Conservation (phyloP, 108 stramenopile genomes). For the Mediolabrus comicus region DNA sequence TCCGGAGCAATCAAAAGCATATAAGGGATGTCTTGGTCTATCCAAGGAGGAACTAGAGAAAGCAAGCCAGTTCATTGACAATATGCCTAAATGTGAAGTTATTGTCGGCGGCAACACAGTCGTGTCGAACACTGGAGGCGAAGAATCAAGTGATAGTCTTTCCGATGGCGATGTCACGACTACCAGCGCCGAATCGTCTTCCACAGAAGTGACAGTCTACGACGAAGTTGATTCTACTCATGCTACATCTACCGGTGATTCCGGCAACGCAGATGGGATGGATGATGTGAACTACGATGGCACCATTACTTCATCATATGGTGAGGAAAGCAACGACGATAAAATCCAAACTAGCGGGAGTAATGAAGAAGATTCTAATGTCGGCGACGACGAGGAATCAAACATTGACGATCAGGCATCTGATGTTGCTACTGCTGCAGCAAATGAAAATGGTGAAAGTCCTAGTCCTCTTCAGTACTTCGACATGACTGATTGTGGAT, state of each 20-base stretch:
- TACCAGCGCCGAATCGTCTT: neutral
- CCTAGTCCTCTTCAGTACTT: slow-evolving; percentile 14
- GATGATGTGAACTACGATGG: neutral
- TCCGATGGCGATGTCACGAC: neutral
- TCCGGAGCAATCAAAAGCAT: neutral
- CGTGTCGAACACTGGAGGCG: neutral
- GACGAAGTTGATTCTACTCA: neutral
- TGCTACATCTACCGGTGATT: neutral
- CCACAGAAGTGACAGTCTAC: neutral
- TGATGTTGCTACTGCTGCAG: neutral
- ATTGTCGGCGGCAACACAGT: slow-evolving; percentile 9
- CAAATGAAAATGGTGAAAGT: neutral
- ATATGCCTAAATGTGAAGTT: slow-evolving; percentile 13
- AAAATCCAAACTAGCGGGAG: neutral
- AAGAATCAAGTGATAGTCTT: neutral
- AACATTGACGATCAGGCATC: neutral
- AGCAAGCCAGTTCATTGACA: slow-evolving; percentile 16
- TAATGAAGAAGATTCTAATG: neutral
- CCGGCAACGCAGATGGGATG: neutral
- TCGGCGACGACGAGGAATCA: neutral
- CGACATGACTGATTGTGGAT: slow-evolving; percentile 52
- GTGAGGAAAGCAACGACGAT: neutral
- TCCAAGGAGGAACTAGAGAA: slow-evolving; percentile 16
- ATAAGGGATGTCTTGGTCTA: slow-evolving; percentile 25
- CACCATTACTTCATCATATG: no score